A percentile compares a stretch with the other conserved stretches of the same genome.
These are phyloP conservation scores for Kwoniella shandongensis DNA, from an alignment of 768 basidiomycete species.

Conservation along the genomic window DNA sequence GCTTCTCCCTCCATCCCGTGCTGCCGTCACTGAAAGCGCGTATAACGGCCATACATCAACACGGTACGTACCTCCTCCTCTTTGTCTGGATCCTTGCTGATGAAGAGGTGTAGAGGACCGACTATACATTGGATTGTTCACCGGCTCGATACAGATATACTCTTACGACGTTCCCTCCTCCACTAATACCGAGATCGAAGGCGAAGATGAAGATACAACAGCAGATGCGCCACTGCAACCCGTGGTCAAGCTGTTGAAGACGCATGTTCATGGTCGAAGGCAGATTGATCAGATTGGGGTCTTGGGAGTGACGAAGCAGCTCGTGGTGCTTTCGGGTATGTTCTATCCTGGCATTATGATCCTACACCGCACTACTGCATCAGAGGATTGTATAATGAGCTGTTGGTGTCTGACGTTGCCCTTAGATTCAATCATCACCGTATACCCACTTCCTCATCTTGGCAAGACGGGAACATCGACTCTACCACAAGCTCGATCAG, in stretches of 20 bases:
- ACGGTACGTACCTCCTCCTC: slow-evolving; percentile 25
- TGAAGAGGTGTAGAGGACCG: slow-evolving; percentile 57
- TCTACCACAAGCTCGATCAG: slow-evolving; percentile 73
- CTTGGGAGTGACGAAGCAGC: slow-evolving; percentile 78
- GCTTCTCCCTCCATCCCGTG: slow-evolving; percentile 33
- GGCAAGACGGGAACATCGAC: slow-evolving; percentile 62
- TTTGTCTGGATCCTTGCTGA: neutral
- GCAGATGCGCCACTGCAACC: neutral
- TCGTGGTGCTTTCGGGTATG: slow-evolving; percentile 80
- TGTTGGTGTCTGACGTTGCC: neutral
- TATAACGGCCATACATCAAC: slow-evolving; percentile 38
- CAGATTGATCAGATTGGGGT: slow-evolving; percentile 86
- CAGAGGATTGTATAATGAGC: too few species aligned
- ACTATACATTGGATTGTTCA: slow-evolving; percentile 59
- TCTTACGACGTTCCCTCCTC: slow-evolving; percentile 19
- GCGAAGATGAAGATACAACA: slow-evolving; percentile 19
- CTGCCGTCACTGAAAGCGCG: slow-evolving; percentile 29
- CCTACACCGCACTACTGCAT: neutral
- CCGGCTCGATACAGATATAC: slow-evolving; percentile 45
- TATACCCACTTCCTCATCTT: slow-evolving; percentile 74
- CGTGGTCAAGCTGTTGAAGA: slow-evolving; percentile 28
- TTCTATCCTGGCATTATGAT: slow-evolving; percentile 2
- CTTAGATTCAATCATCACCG: slow-evolving; percentile 70
- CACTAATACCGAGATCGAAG: neutral
- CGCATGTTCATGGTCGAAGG: slow-evolving; percentile 33